phyloP scores from a whole-genome alignment of 2,329 filamentous ascomycete species.

The Phaeophleospora eucalypticola region DNA sequence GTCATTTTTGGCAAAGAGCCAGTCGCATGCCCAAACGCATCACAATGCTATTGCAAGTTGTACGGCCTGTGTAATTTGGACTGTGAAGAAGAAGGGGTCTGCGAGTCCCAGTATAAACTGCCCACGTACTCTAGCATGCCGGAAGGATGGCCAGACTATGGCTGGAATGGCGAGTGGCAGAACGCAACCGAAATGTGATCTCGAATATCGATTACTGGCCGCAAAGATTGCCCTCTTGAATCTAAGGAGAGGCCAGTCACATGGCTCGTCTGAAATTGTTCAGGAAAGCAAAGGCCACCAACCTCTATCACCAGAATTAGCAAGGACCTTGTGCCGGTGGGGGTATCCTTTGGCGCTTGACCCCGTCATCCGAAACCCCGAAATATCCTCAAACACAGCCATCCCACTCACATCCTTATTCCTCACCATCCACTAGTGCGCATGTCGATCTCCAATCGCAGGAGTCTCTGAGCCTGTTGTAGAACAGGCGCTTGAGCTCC shows the following conservation, averaged over 20 bases:
- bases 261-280: no score
- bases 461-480: not conserved
- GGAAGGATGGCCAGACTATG: constrained; percentile 57
- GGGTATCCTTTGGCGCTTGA: no score
- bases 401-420: not conserved
- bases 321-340: no score
- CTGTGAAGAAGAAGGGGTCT: constrained; percentile 43
- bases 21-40: constrained; percentile 55
- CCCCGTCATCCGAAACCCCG: no score
- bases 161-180: constrained; percentile 45
- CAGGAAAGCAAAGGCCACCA: no score
- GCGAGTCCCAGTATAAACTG: constrained; percentile 55
- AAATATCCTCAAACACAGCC: not conserved
- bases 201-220: no score
- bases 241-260: no score
- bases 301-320: no score
- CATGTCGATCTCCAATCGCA: not conserved
- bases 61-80: constrained; percentile 58
- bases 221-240: no score
- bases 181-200: constrained; percentile 6
- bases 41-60: constrained; percentile 63
- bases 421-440: not conserved
- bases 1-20: constrained; percentile 31
- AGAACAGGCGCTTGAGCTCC: no score
- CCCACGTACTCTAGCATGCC: constrained; percentile 57